A percentile compares a stretch with the other conserved stretches of the same genome.
phyloP scores from a whole-genome alignment of 768 basidiomycete genomes.

The Brasilioporus rufonigricans region DNA sequence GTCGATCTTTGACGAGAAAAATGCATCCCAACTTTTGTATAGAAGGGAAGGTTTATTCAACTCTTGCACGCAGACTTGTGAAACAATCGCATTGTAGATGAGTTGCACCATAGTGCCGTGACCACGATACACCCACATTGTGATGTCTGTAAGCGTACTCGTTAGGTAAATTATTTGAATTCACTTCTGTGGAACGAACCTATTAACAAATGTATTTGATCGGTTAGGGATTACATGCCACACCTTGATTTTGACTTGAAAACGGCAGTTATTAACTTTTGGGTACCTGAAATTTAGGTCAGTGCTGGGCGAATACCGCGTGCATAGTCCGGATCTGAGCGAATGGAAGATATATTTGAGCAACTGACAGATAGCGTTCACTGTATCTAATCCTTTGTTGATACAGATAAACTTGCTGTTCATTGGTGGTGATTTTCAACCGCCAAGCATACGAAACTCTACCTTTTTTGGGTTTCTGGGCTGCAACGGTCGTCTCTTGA shows the following conservation, averaged over 20 bases:
- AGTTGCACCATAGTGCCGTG: neutral
- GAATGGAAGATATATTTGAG: neutral
- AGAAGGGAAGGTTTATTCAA: neutral
- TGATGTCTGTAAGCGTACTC: neutral
- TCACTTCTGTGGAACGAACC: neutral
- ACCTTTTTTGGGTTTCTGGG: neutral
- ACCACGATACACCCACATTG: neutral
- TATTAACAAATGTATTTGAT: neutral
- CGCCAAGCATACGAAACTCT: too few relatives aligned
- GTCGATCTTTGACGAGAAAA: conserved; percentile 3
- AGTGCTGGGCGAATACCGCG: neutral
- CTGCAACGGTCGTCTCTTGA: neutral
- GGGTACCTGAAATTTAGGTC: neutral
- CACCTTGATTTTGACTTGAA: neutral
- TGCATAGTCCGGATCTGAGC: neutral
- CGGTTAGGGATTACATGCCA: neutral
- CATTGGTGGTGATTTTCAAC: neutral
- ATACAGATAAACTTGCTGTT: neutral
- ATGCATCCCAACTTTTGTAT: neutral
- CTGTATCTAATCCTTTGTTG: neutral
- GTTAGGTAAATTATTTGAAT: conserved; percentile 6
- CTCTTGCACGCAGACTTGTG: neutral
- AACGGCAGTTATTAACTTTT: neutral
- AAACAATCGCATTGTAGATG: too few relatives aligned
- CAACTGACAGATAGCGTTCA: neutral